Conservation (phyloP, 805 yeast species). For the Tetrapisispora taiwanensis region DNA sequence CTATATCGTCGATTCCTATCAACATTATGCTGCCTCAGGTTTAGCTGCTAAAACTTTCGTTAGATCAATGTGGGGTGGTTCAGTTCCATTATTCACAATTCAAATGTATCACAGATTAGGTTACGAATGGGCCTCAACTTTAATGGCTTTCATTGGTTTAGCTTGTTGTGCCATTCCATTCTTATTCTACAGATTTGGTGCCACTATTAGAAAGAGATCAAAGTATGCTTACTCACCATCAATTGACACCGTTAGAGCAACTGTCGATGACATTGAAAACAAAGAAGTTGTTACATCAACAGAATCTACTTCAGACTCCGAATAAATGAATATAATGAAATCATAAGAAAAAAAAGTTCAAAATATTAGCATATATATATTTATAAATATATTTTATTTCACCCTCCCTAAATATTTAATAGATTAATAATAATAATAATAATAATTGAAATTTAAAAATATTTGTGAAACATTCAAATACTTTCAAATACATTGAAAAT, state of each 20-base stretch:
- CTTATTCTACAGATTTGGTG: constrained; percentile 4
- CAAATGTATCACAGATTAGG: constrained; percentile 5
- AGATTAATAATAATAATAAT: background rate
- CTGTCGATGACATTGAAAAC: constrained; percentile 1
- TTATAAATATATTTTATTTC: background rate
- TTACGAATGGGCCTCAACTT: constrained; percentile 3
- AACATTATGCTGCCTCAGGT: constrained; percentile 6
- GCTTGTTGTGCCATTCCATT: constrained; percentile 5
- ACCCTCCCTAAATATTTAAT: background rate
- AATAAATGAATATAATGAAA: background rate
- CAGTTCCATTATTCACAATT: constrained; percentile 4
- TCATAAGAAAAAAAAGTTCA: background rate
- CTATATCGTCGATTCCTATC: constrained; percentile 4
- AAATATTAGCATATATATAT: background rate
- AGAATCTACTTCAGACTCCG: background rate
- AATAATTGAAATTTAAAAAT: too few species aligned
- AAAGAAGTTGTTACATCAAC: background rate
- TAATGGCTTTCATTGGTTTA: constrained; percentile 4
- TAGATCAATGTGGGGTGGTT: constrained; percentile 6
- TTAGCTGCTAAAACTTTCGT: constrained; percentile 5
- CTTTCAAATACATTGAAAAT: too few species aligned
- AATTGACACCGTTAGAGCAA: background rate
- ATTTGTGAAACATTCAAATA: too few species aligned
- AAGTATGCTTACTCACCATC: constrained; percentile 4
- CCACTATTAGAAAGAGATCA: constrained; percentile 4